Evolutionary conservation across 176 grass and related monocot species (phyloP).

Genomic region (Neostapfia colusana): DNA sequence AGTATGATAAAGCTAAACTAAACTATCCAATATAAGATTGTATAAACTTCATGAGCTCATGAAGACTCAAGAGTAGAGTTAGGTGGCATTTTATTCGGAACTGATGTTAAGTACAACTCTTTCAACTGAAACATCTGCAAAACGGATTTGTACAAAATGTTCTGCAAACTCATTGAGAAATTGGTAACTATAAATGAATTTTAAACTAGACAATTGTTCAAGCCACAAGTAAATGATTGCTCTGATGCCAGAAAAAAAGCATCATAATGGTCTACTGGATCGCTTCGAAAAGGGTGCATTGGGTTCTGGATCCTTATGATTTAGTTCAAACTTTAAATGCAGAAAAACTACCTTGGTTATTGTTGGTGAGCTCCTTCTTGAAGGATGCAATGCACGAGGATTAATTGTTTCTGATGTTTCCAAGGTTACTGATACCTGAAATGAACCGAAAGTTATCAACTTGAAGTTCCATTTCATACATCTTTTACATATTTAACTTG

Average conservation of each 20-base stretch:
- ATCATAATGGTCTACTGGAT: conserved; percentile 5
- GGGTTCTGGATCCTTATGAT: not conserved
- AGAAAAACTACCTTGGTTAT: conserved; percentile 79
- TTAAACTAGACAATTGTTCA: conserved; percentile 21
- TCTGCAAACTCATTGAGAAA: not conserved
- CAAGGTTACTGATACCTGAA: conserved; percentile 81
- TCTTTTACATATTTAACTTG: conserved; percentile 19
- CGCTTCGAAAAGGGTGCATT: not conserved
- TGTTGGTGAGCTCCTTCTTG: conserved; percentile 81
- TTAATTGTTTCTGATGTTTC: conserved; percentile 92
- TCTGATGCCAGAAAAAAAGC: not conserved
- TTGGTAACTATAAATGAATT: not conserved
- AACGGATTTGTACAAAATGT: not conserved
- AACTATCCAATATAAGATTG: conserved; percentile 13
- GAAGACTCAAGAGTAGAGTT: conserved; percentile 12
- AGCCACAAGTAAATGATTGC: not conserved
- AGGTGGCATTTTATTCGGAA: conserved; percentile 25
- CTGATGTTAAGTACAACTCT: conserved; percentile 6
- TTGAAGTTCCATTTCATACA: conserved; percentile 18
- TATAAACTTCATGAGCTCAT: conserved; percentile 10
- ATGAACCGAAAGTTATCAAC: conserved; percentile 31
- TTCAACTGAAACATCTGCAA: conserved; percentile 8
- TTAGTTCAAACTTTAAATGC: conserved; percentile 5
- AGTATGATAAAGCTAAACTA: conserved; percentile 11
- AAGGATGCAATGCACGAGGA: conserved; percentile 83